Conservation (phyloP, 202 grass and related monocot species). For the Elaeis oleifera region DNA sequence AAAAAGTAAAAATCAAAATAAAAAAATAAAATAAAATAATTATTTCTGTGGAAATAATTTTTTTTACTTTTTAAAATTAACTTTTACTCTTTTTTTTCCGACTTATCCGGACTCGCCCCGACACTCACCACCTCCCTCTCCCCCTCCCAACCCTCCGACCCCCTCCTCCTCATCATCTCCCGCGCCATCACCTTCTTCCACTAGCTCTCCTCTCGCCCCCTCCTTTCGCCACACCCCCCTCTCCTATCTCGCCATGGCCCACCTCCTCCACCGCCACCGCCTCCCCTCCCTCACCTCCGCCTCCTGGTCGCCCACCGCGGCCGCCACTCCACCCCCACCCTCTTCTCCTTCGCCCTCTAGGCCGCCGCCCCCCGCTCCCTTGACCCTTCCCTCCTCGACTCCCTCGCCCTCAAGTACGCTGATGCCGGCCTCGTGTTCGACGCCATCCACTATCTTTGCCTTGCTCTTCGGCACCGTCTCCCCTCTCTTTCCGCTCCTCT, state of each 20-base stretch:
- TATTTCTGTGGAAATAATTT: too few relatives aligned
- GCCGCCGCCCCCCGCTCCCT: conserved; percentile 15
- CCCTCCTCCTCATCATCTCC: conserved; percentile 43
- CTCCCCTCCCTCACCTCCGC: conserved; percentile 31
- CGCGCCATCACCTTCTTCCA: conserved; percentile 35
- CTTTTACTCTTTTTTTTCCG: too few relatives aligned
- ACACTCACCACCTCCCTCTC: conserved; percentile 5
- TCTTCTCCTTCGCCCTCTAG: conserved; percentile 34
- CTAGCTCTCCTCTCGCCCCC: conserved; percentile 30
- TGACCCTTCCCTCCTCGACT: conserved; percentile 25
- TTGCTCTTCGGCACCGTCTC: conserved; percentile 25
- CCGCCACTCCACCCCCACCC: conserved; percentile 31
- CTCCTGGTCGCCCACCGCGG: conserved; percentile 44
- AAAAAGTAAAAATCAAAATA: too few relatives aligned
- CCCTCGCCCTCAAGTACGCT: conserved; percentile 32
- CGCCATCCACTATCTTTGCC: conserved; percentile 36
- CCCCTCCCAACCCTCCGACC: conserved; percentile 12
- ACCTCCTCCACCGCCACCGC: conserved; percentile 26
- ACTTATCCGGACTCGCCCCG: too few relatives aligned
- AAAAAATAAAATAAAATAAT: too few relatives aligned
- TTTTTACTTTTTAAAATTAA: too few relatives aligned
- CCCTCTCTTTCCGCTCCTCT: conserved; percentile 17
- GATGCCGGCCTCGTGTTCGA: conserved; percentile 40
- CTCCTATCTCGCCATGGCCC: too few relatives aligned
- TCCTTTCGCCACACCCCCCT: conserved; percentile 37